phyloP scores from a whole-genome alignment of 352 stramenopile genomes.

The Plasmopara viticola region DNA sequence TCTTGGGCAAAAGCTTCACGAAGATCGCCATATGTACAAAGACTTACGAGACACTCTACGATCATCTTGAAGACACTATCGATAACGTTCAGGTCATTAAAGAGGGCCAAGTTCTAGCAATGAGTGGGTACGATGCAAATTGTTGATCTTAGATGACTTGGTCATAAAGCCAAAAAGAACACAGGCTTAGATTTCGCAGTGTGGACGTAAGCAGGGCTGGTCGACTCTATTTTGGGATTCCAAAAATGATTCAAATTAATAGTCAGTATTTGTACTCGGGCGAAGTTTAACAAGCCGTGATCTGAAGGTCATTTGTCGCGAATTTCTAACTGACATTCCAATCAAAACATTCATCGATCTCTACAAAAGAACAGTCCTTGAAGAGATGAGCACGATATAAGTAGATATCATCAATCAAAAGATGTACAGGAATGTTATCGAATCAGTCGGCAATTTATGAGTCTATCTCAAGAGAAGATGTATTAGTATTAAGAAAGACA shows the following conservation, averaged over 20 bases:
- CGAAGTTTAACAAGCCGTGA: not conserved
- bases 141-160: too few species aligned
- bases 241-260: not conserved
- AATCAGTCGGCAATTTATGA: constrained; percentile 15
- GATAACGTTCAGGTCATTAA: too few species aligned
- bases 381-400: constrained; percentile 12
- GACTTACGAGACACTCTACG: too few species aligned
- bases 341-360: constrained; percentile 14
- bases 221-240: not conserved
- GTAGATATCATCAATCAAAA: constrained; percentile 19
- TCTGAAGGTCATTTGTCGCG: not conserved
- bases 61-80: too few species aligned
- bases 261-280: not conserved
- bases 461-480: too few species aligned
- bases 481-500: too few species aligned
- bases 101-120: too few species aligned
- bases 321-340: constrained; percentile 10
- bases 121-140: too few species aligned
- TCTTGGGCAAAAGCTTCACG: too few species aligned
- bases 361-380: constrained; percentile 8
- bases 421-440: constrained; percentile 13
- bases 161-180: too few species aligned
- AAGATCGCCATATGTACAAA: too few species aligned
- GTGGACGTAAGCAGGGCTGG: not conserved
- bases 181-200: too few species aligned